Evolutionary conservation across 2,329 filamentous ascomycete genomes (phyloP).

Genomic region (Bipolaris zeicola): DNA sequence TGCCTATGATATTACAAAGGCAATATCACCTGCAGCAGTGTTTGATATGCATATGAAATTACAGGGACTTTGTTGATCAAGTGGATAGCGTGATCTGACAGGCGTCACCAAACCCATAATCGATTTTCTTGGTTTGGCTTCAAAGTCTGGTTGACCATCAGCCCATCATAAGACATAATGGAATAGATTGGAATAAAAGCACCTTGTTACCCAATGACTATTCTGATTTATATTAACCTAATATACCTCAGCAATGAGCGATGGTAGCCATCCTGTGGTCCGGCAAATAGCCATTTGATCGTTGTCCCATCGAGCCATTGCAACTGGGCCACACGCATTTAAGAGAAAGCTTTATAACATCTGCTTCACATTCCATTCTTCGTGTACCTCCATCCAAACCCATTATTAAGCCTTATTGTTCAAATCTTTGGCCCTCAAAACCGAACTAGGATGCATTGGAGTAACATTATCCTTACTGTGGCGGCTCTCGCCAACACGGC

Average conservation of each 20-base stretch:
- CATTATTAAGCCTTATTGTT: slow-evolving; percentile 1
- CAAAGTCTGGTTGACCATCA: slow-evolving; percentile 17
- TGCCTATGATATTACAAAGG: slow-evolving; percentile 15
- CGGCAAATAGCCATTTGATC: slow-evolving; percentile 34
- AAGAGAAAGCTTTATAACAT: slow-evolving; percentile 31
- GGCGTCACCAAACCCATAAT: slow-evolving; percentile 20
- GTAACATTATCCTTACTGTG: slow-evolving; percentile 28
- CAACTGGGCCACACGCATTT: slow-evolving; percentile 32
- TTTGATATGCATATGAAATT: slow-evolving; percentile 18
- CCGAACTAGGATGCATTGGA: slow-evolving; percentile 38
- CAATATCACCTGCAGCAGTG: slow-evolving; percentile 19
- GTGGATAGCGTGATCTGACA: slow-evolving; percentile 14
- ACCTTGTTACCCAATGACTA: slow-evolving; percentile 34
- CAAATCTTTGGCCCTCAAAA: not conserved
- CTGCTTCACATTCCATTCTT: slow-evolving; percentile 17
- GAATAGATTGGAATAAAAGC: slow-evolving; percentile 26
- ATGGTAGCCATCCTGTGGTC: slow-evolving; percentile 29
- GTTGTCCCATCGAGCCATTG: slow-evolving; percentile 1
- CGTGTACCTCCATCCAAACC: slow-evolving; percentile 24
- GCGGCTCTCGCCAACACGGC: slow-evolving; percentile 32
- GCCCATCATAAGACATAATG: slow-evolving; percentile 22
- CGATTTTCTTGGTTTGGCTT: slow-evolving; percentile 9
- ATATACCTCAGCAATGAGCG: slow-evolving; percentile 30
- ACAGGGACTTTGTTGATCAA: slow-evolving; percentile 7
- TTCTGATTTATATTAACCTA: slow-evolving; percentile 36